Base-by-base conservation (phyloP, 2,329 filamentous ascomycete genomes). In the Tricladium varicosporioides region DNA sequence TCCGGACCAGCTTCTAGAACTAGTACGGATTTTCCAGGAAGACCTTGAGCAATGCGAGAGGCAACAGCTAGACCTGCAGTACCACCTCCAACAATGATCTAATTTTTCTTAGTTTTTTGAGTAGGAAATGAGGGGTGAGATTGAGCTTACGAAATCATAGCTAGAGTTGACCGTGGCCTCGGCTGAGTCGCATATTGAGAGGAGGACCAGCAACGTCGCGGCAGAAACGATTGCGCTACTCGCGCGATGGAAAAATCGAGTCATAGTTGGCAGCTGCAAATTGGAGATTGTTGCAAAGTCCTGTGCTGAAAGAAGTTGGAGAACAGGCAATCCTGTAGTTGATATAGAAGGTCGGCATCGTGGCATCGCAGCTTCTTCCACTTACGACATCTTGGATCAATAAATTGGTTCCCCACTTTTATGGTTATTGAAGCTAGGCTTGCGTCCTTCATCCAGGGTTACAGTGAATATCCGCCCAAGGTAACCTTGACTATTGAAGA, bases 11-110 rank as follows among this genome's bases (percentile, higher is more conserved):
- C 64, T 56, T 66, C 64, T 19, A 66, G 58, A 15, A 66, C 58
- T 7, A 75, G 63, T 14, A 78, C 72, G 5, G 65, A 64, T 31
- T 72, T 65, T 40, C 70, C 46, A 31, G 66, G 63, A n/a, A 70
- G 58, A 56, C 74, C 68, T 58, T 76, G 73, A 31, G 66, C 71
- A 7, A 78, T 67, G 2, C 76, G 71, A 19, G 69, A 68, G 5
- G 76, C 76, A 9, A 78, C 65, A 2, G 74, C 71, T 2, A 78
- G 69, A 5, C 76, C 76, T 5, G 75, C 71, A 0, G 76, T 78
- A n/a, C 76, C 76, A 5, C 75, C 76, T 10, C 76, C 75, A 8
- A 76, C 71, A 18, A 78, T 62, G 5, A 77, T 72, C 62, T 65
- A 51, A 27, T 27, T 27, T 27, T 27, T 27, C 4, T 27, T 27